A percentile compares a stretch with the other conserved stretches of the same genome.
These are phyloP conservation scores for Kalmusia sp. DNA, from an alignment of 2,329 filamentous ascomycete genomes.

Conservation along the genomic window DNA sequence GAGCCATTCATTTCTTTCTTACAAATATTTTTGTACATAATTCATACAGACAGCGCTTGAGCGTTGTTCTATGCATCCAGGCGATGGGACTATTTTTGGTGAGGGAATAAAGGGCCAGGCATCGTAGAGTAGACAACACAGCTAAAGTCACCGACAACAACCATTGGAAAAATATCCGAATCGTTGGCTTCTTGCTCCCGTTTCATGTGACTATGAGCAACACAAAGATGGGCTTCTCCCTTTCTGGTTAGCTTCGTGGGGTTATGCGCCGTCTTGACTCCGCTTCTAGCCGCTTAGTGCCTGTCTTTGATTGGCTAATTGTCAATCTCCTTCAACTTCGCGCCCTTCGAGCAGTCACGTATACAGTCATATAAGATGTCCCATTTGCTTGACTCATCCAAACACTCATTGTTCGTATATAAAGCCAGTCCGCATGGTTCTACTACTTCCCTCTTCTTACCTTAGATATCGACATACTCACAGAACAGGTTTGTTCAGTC, in stretches of 20 bases:
- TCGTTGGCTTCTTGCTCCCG: too few relatives aligned
- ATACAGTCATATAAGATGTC: neutral
- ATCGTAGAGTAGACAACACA: neutral
- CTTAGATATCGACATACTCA: too few relatives aligned
- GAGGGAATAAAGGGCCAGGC: neutral
- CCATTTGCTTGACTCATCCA: conserved; percentile 3
- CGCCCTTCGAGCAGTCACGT: neutral
- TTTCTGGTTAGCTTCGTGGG: neutral
- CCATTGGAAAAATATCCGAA: neutral
- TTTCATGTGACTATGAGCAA: too few relatives aligned
- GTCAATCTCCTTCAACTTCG: neutral
- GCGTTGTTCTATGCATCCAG: conserved; percentile 3
- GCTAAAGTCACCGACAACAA: neutral
- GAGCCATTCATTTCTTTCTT: conserved; percentile 12
- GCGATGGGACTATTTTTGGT: conserved; percentile 1
- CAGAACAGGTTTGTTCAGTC: conserved; percentile 9
- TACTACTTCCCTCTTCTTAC: too few relatives aligned
- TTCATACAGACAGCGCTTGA: conserved; percentile 5
- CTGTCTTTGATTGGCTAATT: neutral
- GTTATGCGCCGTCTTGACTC: neutral
- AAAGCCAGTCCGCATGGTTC: neutral
- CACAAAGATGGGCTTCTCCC: too few relatives aligned
- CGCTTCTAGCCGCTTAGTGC: conserved; percentile 1
- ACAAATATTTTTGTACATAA: conserved; percentile 26
- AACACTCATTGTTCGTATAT: neutral